Evolutionary conservation across 805 yeast genomes (phyloP), one percentile per base, ranked within the genome.

Genomic region (Ogataea polymorpha): DNA sequence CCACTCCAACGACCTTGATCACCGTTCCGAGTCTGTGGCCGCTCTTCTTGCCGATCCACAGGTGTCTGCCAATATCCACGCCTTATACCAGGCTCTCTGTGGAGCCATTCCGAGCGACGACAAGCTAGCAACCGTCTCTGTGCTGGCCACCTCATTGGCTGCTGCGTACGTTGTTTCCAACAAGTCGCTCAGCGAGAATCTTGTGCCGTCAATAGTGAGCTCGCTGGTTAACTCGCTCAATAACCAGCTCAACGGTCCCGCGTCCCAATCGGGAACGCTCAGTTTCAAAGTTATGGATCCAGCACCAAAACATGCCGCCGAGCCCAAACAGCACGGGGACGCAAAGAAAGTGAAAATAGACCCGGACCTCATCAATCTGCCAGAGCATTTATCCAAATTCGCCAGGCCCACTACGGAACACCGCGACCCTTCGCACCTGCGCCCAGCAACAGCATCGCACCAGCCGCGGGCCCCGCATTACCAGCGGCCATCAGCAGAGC

Each of bases 81-180:
- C 38, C 12, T 40, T 49, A 14, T 46, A 38, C 37, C 51, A 56
- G 59, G 30, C 68, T 60, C 54, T 67, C 62, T 54, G 61, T 61
- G 46, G 63, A 62, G 23, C 49, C 1, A 18, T 25, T 42, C 11
- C 24, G 44, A 17, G 11, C 35, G 21, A 29, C 30, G 33, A 32
- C 23, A 32, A 33, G 14, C n/a, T 41, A 7, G 31, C 50, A 13
- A 49, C 27, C 24, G 39, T 44, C 20, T 34, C 51, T 8, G 66
- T 71, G 2, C 64, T 71, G 1, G 61, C 71, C 6, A 65, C 68
- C 1, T 57, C 73, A 4, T 60, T 63, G n/a, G 69, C 70, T 2
- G 63, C 70, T 6, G 51, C 66, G 2, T 67, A 62, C 39, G 61
- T 67, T 9, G 58, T 58, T 7, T 37, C 60, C 44, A 49, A 55